Evolutionary conservation across 345 rosid species (phyloP), one percentile per base, ranked within the genome.

Genomic region (Schrenkiella parvula): DNA sequence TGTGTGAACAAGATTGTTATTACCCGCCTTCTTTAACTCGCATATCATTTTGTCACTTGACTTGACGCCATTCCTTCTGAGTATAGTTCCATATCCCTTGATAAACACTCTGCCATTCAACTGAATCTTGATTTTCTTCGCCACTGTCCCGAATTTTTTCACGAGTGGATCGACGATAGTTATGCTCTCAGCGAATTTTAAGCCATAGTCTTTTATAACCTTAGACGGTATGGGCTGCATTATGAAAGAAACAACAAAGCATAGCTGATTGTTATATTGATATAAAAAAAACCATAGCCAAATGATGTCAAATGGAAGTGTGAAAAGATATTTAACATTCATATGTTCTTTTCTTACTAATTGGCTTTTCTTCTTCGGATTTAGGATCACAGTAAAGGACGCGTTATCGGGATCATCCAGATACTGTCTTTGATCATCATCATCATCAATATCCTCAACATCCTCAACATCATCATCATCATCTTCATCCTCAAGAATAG

Each of bases 361-460:
- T 46, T 66, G 78, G 47, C 78, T 74, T 58, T 3, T 39, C 68
- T 17, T 74, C 28, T 66, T 74, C 15, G 55, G 62, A 14, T 66
- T 58, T 21, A 57, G 58, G 1, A 1, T 50, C 47, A 50, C 12
- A 6, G 26, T 10, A 31, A 66, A 66, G 12, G 17, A 59, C 0
- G 68, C 62, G 37, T 63, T 72, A 2, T 18, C 18, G 18, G 13
- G 17, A 26, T 66, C 71, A 38, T 66, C 71, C 18, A 72, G 15
- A 72, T 42, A 64, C 43, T 18, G 11, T 19, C 43, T 39, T 1
- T 35, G 7, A 35, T 47, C 58, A 29, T 38, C 78, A 47, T 15
- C 54, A 23, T 15, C 60, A 18, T 13, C 44, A 31, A 4, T 60
- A 51, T 17, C 52, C 4, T 12, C 54, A 39, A 6, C 76, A 50